Conservation (phyloP, 441 rosid genomes). For the Populus tomentosa region DNA sequence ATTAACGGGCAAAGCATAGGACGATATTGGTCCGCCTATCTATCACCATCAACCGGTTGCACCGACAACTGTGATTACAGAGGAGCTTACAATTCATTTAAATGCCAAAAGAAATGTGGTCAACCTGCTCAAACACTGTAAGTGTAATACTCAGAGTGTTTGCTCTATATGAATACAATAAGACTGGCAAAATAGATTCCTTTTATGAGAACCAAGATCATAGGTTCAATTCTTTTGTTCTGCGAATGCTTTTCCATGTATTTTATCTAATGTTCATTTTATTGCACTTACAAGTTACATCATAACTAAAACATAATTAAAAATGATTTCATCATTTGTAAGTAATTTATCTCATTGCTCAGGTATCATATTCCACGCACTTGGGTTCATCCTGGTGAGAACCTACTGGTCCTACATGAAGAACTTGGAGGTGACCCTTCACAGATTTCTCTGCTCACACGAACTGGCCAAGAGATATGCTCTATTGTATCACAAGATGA, state of each 20-base stretch:
- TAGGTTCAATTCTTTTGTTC: neutral
- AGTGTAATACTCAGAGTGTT: constrained; percentile 4
- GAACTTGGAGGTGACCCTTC: constrained; percentile 63
- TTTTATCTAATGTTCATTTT: neutral
- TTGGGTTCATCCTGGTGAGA: constrained; percentile 51
- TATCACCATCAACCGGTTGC: constrained; percentile 48
- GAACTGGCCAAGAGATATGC: constrained; percentile 51
- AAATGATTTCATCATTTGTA: neutral
- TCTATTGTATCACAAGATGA: constrained; percentile 48
- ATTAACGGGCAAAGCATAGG: constrained; percentile 60
- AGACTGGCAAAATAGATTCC: neutral
- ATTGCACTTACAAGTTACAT: neutral
- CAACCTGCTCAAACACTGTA: constrained; percentile 65
- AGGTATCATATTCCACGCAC: constrained; percentile 65
- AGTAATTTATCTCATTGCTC: constrained; percentile 3
- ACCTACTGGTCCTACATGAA: constrained; percentile 56
- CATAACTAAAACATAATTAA: neutral
- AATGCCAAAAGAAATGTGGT: constrained; percentile 56
- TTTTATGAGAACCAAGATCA: neutral
- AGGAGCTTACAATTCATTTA: constrained; percentile 43
- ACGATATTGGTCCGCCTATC: constrained; percentile 64
- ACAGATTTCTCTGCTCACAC: constrained; percentile 31
- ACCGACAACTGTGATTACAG: constrained; percentile 51
- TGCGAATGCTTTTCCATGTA: neutral
- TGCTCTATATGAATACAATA: neutral